Conservation (phyloP, 2,329 filamentous ascomycete genomes). For the Sporothrix inflata region DNA sequence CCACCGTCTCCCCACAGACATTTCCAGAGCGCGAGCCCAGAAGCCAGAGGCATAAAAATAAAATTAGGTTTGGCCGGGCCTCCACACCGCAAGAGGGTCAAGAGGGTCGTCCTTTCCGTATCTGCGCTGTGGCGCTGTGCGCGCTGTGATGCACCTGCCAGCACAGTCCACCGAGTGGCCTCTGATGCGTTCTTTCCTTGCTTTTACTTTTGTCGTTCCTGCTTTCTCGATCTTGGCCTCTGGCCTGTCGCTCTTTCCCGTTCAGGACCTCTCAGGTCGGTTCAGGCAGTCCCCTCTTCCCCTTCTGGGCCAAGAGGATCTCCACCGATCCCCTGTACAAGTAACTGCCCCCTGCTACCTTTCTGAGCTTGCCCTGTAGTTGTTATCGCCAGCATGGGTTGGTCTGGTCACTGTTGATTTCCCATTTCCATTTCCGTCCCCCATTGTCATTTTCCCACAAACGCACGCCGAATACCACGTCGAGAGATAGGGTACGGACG, state of each 20-base stretch:
- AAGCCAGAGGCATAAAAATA: neutral
- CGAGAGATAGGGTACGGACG: neutral
- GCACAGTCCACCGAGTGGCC: constrained; percentile 14
- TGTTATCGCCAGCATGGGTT: constrained; percentile 18
- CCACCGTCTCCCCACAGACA: constrained; percentile 7
- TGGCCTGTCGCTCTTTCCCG: neutral
- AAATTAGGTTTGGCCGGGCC: constrained; percentile 19
- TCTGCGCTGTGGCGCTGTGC: constrained; percentile 7
- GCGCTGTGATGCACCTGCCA: neutral
- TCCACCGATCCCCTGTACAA: neutral
- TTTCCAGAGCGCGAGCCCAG: constrained; percentile 13
- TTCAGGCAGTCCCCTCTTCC: constrained; percentile 6
- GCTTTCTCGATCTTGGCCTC: neutral
- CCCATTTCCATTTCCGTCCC: neutral
- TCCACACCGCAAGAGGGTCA: constrained; percentile 7
- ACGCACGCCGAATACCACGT: neutral
- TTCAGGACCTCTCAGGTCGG: constrained; percentile 9
- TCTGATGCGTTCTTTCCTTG: neutral
- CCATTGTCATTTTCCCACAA: neutral
- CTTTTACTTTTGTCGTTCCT: neutral
- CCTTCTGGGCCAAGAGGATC: constrained; percentile 12
- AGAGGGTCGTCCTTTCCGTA: constrained; percentile 3
- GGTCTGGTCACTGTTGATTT: neutral
- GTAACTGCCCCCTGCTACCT: neutral
- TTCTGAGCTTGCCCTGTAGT: neutral